These are phyloP conservation scores for Arthrobotrys megalospora DNA, from an alignment of 2,329 filamentous ascomycete species.

Conservation along the genomic window DNA sequence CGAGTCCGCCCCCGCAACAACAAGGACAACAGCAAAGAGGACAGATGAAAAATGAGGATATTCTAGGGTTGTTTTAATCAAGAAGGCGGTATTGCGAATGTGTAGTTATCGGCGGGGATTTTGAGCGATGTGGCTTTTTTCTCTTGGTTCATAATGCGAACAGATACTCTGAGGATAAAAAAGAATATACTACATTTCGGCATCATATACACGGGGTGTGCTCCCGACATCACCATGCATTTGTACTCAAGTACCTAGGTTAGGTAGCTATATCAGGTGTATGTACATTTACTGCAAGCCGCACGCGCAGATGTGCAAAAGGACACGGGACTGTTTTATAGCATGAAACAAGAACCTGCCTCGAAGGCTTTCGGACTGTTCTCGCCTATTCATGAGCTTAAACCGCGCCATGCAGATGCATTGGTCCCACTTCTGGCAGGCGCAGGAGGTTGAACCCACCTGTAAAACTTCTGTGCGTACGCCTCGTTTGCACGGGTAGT, in stretches of 20 bases:
- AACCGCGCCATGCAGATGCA: conserved; percentile 2
- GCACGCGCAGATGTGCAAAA: background rate
- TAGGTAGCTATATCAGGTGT: background rate
- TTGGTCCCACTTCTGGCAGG: conserved; percentile 3
- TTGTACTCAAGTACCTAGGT: background rate
- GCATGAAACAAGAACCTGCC: background rate
- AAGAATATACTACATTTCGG: conserved; percentile 2
- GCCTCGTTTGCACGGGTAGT: background rate
- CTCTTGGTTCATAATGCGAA: conserved; percentile 19
- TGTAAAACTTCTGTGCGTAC: background rate
- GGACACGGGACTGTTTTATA: background rate
- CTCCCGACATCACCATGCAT: conserved; percentile 6
- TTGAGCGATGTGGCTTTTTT: conserved; percentile 10
- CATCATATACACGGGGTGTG: too few species aligned
- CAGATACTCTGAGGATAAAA: conserved; percentile 15
- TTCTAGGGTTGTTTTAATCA: conserved; percentile 73
- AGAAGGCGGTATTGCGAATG: background rate
- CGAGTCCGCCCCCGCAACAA: conserved; percentile 73
- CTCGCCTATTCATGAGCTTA: conserved; percentile 16
- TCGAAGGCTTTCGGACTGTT: background rate
- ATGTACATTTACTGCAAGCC: background rate
- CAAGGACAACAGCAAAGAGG: conserved; percentile 70
- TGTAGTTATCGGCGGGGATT: conserved; percentile 3
- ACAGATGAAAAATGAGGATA: conserved; percentile 73
- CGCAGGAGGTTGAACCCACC: background rate